Percentiles rank a stretch among this genome's conserved stretches.
Evolutionary conservation across 768 basidiomycete genomes (phyloP).

Genomic region (Pisolithus marmoratus): DNA sequence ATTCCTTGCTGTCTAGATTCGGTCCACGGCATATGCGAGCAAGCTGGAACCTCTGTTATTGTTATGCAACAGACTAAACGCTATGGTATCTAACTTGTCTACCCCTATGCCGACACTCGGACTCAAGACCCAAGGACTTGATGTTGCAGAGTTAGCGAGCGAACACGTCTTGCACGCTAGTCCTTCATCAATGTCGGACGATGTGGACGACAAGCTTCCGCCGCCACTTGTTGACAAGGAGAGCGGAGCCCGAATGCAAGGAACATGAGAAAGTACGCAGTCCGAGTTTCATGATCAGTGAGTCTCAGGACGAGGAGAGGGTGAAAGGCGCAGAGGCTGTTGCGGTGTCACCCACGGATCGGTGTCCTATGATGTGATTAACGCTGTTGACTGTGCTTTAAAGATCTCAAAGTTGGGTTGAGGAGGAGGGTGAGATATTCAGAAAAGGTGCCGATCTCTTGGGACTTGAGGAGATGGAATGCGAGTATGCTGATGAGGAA

Average conservation of each 20-base stretch:
- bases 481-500: slow-evolving; percentile 85
- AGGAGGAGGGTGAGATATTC: slow-evolving; percentile 96
- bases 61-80: slow-evolving; percentile 67
- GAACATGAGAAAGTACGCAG: slow-evolving; percentile 66
- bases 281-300: slow-evolving; percentile 51
- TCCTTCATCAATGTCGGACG: slow-evolving; percentile 5
- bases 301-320: slow-evolving; percentile 47
- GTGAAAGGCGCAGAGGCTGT: slow-evolving; percentile 30
- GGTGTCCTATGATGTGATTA: slow-evolving; percentile 17
- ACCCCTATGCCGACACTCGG: slow-evolving; percentile 41
- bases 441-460: slow-evolving; percentile 80
- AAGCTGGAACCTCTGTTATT: slow-evolving; percentile 62
- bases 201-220: slow-evolving; percentile 35
- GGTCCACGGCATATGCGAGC: slow-evolving; percentile 49
- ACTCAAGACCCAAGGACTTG: slow-evolving; percentile 28
- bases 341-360: slow-evolving; percentile 37
- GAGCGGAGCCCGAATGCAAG: slow-evolving; percentile 63
- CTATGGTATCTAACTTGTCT: slow-evolving; percentile 46
- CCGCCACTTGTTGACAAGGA: slow-evolving; percentile 73
- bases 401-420: slow-evolving; percentile 77
- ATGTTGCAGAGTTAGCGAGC: slow-evolving; percentile 20
- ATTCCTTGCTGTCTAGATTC: slow-evolving; percentile 48
- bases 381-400: not conserved
- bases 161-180: slow-evolving; percentile 19
- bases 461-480: slow-evolving; percentile 83